Base-by-base conservation (phyloP, 208 protist genomes). In the Crithidia bombi region DNA sequence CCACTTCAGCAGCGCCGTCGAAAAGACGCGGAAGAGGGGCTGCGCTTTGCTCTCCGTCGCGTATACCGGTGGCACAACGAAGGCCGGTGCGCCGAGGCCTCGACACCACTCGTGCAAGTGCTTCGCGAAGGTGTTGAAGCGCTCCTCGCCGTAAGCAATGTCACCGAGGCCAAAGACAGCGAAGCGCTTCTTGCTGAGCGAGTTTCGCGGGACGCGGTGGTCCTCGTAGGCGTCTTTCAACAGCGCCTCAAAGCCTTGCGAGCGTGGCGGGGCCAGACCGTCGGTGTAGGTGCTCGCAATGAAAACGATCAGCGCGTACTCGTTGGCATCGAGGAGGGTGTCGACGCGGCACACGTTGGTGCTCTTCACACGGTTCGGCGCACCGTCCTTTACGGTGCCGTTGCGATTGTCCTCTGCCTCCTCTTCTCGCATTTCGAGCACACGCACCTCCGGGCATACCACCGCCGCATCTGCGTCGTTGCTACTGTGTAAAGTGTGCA, bases 111-210 rank as follows among this genome's bases (percentile, higher is more conserved):
- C 68, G 43, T 93, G 73, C 49, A 97, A 38, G 44, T 92, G 64
- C 66, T 91, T 92, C 17, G 82, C 89, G 65, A 95, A 93, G 10
- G 66, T 47, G 69, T 94, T 97, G 75, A 94, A 97, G 64, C 86
- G 56, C 19, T 57, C 52, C 10, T 81, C 71, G 36, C 89, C 89
- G 72, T 97, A 98, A 12, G 83, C 82, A 49, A 83, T 73, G 63
- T 97, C 91, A 32, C 95, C 95, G 14, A 97, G 78, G 11, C 93
- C 93, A 76, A 98, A 97, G 10, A 97, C 51, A 23, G 85, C 81
- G 63, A 96, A 96, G 49, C 82, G 83, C 52, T 78, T 89, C 12
- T 78, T 21, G 11, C 63, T 43, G 12, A 97, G 78, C 0, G 68
- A 50, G 64, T 94, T 82, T 56, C 87, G 81, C 1, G 86, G 69